phyloP scores from a whole-genome alignment of 2,329 filamentous ascomycete species.

The Cordyceps militaris region DNA sequence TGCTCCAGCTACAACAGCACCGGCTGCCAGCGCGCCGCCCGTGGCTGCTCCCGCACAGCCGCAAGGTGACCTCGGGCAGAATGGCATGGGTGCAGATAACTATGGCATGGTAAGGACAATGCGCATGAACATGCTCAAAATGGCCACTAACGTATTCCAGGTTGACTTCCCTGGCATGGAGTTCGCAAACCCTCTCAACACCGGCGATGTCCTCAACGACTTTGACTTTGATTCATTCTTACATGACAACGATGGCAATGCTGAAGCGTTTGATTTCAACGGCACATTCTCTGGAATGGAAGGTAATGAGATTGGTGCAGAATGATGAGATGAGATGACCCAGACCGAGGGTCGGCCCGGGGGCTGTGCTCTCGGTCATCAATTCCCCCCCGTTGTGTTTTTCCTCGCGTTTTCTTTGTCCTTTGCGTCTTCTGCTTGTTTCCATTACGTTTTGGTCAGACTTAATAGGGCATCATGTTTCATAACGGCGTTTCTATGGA shows the following conservation, averaged over 20 bases:
- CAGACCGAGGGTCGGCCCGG: not conserved
- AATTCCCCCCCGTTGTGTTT: not conserved
- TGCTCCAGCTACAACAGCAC: slow-evolving; percentile 25
- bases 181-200: slow-evolving; percentile 47
- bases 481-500: slow-evolving; percentile 32
- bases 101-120: slow-evolving; percentile 34
- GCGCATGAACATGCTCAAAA: slow-evolving; percentile 9
- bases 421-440: slow-evolving; percentile 18
- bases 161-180: slow-evolving; percentile 44
- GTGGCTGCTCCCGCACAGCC: slow-evolving; percentile 36
- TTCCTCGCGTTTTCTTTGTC: not conserved
- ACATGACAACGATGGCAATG: slow-evolving; percentile 45
- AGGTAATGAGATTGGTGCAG: slow-evolving; percentile 50
- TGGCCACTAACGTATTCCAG: slow-evolving; percentile 18
- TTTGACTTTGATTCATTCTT: slow-evolving; percentile 65
- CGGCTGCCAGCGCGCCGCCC: slow-evolving; percentile 24
- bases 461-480: slow-evolving; percentile 32
- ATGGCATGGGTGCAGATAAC: slow-evolving; percentile 40
- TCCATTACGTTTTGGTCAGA: slow-evolving; percentile 25
- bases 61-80: slow-evolving; percentile 42
- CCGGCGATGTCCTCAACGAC: slow-evolving; percentile 54
- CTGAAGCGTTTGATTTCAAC: slow-evolving; percentile 48
- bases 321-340: slow-evolving; percentile 30
- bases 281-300: slow-evolving; percentile 46
- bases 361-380: slow-evolving; percentile 7